These are phyloP conservation scores for Lipomyces anomalus DNA, from an alignment of 805 yeast genomes.

Conservation along the genomic window DNA sequence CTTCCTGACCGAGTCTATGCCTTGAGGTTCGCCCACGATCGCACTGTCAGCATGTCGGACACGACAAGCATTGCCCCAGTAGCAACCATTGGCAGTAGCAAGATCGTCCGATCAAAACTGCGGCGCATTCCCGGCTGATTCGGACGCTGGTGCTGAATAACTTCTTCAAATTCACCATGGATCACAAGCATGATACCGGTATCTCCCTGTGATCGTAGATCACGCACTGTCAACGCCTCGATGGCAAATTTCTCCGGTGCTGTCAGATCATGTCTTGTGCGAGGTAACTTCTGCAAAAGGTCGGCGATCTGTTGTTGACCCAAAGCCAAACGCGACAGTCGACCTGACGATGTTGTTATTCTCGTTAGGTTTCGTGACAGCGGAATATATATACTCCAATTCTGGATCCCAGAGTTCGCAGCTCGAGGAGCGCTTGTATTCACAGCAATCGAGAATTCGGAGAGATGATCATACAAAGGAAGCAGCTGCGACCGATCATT, in stretches of 20 bases:
- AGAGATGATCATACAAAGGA: constrained; percentile 70
- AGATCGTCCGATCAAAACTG: constrained; percentile 79
- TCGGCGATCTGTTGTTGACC: constrained; percentile 66
- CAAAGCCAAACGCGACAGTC: constrained; percentile 52
- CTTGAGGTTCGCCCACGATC: constrained; percentile 50
- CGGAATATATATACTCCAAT: constrained; percentile 47
- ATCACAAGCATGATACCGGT: constrained; percentile 59
- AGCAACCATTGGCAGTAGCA: constrained; percentile 65
- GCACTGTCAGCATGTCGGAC: constrained; percentile 69
- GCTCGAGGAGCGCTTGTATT: constrained; percentile 63
- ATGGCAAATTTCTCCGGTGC: constrained; percentile 65
- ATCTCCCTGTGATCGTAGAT: constrained; percentile 54
- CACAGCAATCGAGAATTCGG: constrained; percentile 76
- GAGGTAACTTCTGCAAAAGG: constrained; percentile 66
- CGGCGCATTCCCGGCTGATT: constrained; percentile 44
- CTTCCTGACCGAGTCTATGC: constrained; percentile 44
- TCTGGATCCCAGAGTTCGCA: constrained; percentile 21
- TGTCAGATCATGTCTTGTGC: constrained; percentile 63
- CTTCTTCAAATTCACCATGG: constrained; percentile 83
- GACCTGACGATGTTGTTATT: constrained; percentile 44
- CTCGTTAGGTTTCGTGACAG: constrained; percentile 71
- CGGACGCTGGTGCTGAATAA: constrained; percentile 22
- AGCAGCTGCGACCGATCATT: constrained; percentile 61
- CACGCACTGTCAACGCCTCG: constrained; percentile 47
- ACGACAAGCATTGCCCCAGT: constrained; percentile 74